phyloP scores from a whole-genome alignment of 2,329 filamentous ascomycete genomes.

The Alternaria sp. region DNA sequence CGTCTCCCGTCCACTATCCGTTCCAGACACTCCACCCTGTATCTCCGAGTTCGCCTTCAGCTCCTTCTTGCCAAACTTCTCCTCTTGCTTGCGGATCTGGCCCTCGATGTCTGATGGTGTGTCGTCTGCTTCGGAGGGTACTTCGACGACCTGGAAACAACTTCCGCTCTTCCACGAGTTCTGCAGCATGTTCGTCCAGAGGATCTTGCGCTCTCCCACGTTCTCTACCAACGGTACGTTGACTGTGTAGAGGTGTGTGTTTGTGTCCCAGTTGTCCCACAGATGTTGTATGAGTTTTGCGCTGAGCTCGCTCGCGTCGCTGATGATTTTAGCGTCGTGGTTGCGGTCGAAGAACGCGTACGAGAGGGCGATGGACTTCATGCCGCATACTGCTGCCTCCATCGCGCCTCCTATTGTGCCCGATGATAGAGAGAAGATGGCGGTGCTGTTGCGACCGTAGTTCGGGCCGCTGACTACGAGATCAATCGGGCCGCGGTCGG shows the following conservation, averaged over 20 bases:
- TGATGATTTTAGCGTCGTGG: conserved; percentile 82
- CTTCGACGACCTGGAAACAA: conserved; percentile 83
- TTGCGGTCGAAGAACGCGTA: conserved; percentile 89
- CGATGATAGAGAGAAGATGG: conserved; percentile 56
- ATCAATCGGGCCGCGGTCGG: conserved; percentile 52
- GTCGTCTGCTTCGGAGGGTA: conserved; percentile 66
- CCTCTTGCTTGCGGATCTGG: conserved; percentile 70
- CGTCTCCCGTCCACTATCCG: conserved; percentile 40
- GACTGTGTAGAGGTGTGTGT: conserved; percentile 84
- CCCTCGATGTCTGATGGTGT: conserved; percentile 72
- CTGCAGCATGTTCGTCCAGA: conserved; percentile 88
- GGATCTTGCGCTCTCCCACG: conserved; percentile 71
- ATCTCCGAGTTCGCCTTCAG: conserved; percentile 25
- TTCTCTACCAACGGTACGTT: conserved; percentile 86
- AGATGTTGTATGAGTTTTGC: conserved; percentile 82
- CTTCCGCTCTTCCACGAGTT: conserved; percentile 87
- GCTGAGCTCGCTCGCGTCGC: conserved; percentile 74
- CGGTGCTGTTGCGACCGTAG: conserved; percentile 58
- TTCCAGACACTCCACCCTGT: conserved; percentile 26
- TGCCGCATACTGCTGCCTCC: conserved; percentile 56
- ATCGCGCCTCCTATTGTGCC: conserved; percentile 59
- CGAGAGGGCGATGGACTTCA: conserved; percentile 75
- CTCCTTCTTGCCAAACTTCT: conserved; percentile 53
- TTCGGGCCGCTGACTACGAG: conserved; percentile 59
- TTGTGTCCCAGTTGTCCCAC: conserved; percentile 71